These are phyloP conservation scores for Aspergillus neotritici DNA, from an alignment of 2,329 filamentous ascomycete genomes.

Conservation along the genomic window DNA sequence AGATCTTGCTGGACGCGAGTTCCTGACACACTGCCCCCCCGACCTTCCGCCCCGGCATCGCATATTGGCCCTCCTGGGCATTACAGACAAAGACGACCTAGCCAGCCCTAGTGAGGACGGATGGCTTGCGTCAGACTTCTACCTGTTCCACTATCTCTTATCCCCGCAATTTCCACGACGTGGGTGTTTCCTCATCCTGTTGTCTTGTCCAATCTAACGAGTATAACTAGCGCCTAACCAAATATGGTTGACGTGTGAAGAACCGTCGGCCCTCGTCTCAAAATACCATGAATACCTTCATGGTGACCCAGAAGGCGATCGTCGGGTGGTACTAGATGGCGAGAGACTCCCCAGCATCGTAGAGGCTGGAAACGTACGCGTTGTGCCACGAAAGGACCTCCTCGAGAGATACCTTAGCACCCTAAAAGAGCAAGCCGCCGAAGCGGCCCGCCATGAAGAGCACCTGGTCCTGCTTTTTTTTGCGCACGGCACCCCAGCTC, in stretches of 20 bases:
- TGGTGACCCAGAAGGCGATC: no score
- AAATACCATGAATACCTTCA: no score
- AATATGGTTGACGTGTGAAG: no score
- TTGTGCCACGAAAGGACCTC: no score
- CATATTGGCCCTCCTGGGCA: constrained; percentile 2
- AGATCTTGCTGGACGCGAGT: background rate
- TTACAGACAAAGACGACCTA: background rate
- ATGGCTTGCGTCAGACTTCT: constrained; percentile 4
- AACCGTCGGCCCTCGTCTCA: no score
- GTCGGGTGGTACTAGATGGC: no score
- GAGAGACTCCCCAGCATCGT: no score
- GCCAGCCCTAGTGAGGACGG: constrained; percentile 5
- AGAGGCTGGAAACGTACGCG: no score
- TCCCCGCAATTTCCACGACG: background rate
- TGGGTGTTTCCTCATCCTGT: background rate
- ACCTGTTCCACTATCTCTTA: constrained; percentile 6
- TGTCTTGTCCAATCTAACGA: constrained; percentile 1
- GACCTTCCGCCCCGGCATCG: constrained; percentile 2
- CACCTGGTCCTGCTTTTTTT: constrained; percentile 6
- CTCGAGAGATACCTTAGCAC: no score
- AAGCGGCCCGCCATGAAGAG: constrained; percentile 1
- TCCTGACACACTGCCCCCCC: constrained; percentile 3
- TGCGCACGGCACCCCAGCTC: constrained; percentile 1
- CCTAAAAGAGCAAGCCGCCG: constrained; percentile 6
- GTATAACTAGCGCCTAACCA: background rate